Base-by-base conservation (phyloP, 1,284 basidiomycete species). In the Austropuccinia psidii region DNA sequence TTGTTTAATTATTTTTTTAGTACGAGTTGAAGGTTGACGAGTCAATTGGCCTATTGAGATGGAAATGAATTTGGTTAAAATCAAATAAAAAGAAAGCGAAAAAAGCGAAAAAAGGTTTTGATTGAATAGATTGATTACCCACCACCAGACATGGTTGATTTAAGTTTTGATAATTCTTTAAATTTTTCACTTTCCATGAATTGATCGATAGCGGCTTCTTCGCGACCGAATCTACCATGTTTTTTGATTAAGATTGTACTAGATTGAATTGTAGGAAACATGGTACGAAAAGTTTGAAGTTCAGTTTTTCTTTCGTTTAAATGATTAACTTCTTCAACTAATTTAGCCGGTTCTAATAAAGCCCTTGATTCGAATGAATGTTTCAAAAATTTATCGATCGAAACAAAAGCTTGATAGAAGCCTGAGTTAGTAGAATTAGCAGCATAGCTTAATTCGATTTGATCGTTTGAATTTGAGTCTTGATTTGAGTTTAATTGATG, bases 341-440 rank as follows among this genome's bases (percentile, higher is more conserved):
- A 33, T 27, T 68, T 68, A 31, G 65, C 65, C 4, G 65, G 65
- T 54, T 68, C 65, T 41, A 68, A 55, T 31, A 68, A 45, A 19
- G 55, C 52, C 43, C 65, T 68, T 5, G 65, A 68, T 55, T 68
- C 65, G 24, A 68, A 68, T 2, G 65, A 39, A 37, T 68, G 65
- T 68, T 68, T 68, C 9, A 68, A 29, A 33, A 55, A 68, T 17
- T 68, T 68, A 29, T 68, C 65, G 24, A 68, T 43, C 33, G 65
- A 54, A 24, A 68, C 52, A 39, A 68, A 68, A 27, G 65, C 65
- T 39, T 68, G 65, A 45, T 68, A 68, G 21, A 68, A 68, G 9
- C 50, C 49, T 7, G 65, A 68, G 39, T 49, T 41, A 13, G 52
- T 57, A 0, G 52, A 57, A 68, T 68, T 52, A 17, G 65, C 37